Evolutionary conservation across 2,329 filamentous ascomycete genomes (phyloP).

Genomic region (Trichophyton simii): DNA sequence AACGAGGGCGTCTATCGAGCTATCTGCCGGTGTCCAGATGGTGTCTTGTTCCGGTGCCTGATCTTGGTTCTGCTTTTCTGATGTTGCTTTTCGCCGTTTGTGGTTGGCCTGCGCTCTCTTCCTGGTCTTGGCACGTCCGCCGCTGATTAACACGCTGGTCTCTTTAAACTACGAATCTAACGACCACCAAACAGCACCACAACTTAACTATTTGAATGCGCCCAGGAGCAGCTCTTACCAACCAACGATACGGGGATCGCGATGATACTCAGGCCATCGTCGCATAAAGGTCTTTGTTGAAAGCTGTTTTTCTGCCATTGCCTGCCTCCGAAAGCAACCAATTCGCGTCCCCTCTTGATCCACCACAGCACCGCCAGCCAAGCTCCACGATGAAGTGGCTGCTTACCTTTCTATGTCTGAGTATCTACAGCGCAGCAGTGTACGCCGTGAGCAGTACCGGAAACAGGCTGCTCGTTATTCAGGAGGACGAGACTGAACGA

Average conservation of each 20-base stretch:
- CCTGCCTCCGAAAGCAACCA: slow-evolving; percentile 2
- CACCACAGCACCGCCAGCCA: slow-evolving; percentile 20
- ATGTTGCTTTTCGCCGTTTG: background rate
- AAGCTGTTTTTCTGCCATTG: slow-evolving; percentile 7
- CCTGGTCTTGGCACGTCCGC: background rate
- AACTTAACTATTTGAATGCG: background rate
- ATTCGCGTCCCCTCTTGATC: slow-evolving; percentile 12
- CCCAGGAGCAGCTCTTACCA: background rate
- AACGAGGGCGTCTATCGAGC: background rate
- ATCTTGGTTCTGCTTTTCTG: background rate
- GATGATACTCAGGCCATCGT: slow-evolving; percentile 1
- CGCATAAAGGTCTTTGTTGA: background rate
- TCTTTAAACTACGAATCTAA: background rate
- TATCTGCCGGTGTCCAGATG: background rate
- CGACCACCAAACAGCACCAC: background rate
- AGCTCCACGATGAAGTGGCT: slow-evolving; percentile 57
- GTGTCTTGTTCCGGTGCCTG: background rate
- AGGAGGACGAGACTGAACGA: slow-evolving; percentile 74
- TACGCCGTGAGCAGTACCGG: slow-evolving; percentile 70
- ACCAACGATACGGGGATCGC: background rate
- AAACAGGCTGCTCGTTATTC: slow-evolving; percentile 66
- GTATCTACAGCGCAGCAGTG: slow-evolving; percentile 36
- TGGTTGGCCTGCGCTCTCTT: background rate
- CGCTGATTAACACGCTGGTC: background rate
- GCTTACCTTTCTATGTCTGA: slow-evolving; percentile 56